Evolutionary conservation across 2,329 filamentous ascomycete genomes (phyloP), one percentile per base, ranked within the genome.

Genomic region (Macrophomina pseudophaseolina): DNA sequence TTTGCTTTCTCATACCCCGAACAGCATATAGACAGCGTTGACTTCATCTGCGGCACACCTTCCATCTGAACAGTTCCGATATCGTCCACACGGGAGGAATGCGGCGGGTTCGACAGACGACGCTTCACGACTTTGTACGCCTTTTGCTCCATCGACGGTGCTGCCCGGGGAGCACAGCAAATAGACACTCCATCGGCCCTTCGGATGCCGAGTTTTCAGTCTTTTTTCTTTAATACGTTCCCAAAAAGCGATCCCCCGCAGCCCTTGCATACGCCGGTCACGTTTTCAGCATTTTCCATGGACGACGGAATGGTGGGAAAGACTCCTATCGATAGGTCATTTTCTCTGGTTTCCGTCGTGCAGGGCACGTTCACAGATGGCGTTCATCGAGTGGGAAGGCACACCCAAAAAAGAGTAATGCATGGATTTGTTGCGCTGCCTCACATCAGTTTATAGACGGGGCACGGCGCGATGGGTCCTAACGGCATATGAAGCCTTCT

Each of bases 1-100:
- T 70, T 71, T 72, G 72, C 72, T 64, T 62, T 66, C 60, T 80
- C 78, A 80, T 81, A 80, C 79, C 80, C 79, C 76, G 76, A 80
- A 73, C 79, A 80, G 80, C 80, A 82, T 81, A 82, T 83, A 82
- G 81, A 82, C 76, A 81, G 79, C 80, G 80, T 80, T 77, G 76
- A 79, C 78, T 82, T 82, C 80, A 74, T 75, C 73, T 78, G 76
- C 75, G 75, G 73, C 74, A 74, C 76, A 76, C 75, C 74, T 73
- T 77, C 72, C 68, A 74, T 74, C 75, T 76, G 74, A 75, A 74
- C 72, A 59, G 69, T 75, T 77, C 32, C 65, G 65, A 62, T 23
- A 23, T 33, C 63, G 42, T 66, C 65, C 48, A 54, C 28, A 63
- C 65, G 49, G 65, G 65, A 66, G 56, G 56, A 48, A 54, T 53